Evolutionary conservation across 768 basidiomycete species (phyloP), one percentile per base, ranked within the genome.

Genomic region (Tulasnella sp.): DNA sequence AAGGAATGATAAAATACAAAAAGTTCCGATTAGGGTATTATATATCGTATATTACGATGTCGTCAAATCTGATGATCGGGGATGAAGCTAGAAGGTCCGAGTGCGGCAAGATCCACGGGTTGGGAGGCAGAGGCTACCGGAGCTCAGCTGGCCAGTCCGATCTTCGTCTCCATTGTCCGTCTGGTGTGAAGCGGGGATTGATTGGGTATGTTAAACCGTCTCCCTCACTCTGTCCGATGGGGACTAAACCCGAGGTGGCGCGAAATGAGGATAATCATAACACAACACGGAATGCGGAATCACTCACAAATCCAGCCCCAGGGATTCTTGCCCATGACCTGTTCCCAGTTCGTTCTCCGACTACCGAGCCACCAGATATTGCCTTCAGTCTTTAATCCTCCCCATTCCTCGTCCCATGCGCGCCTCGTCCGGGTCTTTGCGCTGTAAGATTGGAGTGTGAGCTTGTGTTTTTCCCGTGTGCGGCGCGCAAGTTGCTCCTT

Each of bases 291-390:
- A 62, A 21, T 44, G 39, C 58, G 21, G 75, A n/a, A 52, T 44
- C 74, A 91, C 92, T 89, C 85, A 97, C 96, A 85, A 81, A 96
- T 88, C 96, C 96, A 98, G 52, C 91, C 90, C 84, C 88, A 88
- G 78, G 85, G 84, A 79, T 86, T 89, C 44, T 82, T 85, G 12
- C 96, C 96, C 95, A 98, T 97, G 68, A 93, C 92, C 74, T 90
- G 89, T 82, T 89, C 88, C 96, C 96, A 98, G 81, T 92, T 92
- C 62, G 85, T 86, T 74, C 87, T 84, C 71, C 82, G 80, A 81
- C 87, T 89, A 38, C 93, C 96, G 46, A 90, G 85, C 91, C 92
- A 94, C 96, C 96, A 98, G 9, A 97, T 85, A 83, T 96, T 92
- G 0, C 93, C 95, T 83, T 97, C 96, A 40, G 87, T 89, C 9